These are phyloP conservation scores for Parathielavia hyrcaniae DNA, from an alignment of 495 filamentous ascomycete genomes.

Conservation along the genomic window DNA sequence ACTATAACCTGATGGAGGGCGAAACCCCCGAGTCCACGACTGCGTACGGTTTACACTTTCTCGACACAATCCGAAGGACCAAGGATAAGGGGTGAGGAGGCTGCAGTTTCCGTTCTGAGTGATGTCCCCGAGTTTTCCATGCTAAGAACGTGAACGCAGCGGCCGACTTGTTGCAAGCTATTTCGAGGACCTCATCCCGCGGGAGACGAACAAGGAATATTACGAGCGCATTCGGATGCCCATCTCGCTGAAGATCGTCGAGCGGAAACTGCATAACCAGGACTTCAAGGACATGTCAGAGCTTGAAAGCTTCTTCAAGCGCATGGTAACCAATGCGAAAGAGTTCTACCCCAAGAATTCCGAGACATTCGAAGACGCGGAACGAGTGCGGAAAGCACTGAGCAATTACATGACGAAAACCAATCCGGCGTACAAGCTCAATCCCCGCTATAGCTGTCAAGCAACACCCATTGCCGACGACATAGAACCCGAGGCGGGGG, in stretches of 20 bases:
- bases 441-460: constrained; percentile 50
- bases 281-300: constrained; percentile 57
- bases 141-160: constrained; percentile 36
- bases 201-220: constrained; percentile 60
- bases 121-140: not conserved
- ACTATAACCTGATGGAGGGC: constrained; percentile 39
- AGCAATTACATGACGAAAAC: constrained; percentile 69
- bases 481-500: constrained; percentile 27
- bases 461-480: constrained; percentile 55
- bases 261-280: constrained; percentile 57
- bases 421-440: constrained; percentile 64
- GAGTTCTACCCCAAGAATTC: constrained; percentile 61
- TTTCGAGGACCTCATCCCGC: constrained; percentile 63
- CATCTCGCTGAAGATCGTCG: constrained; percentile 68
- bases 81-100: constrained; percentile 62
- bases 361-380: constrained; percentile 63
- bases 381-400: constrained; percentile 65
- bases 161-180: constrained; percentile 61
- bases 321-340: constrained; percentile 71
- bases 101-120: not conserved
- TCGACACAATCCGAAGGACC: constrained; percentile 58
- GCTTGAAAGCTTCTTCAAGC: constrained; percentile 69
- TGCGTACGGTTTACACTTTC: constrained; percentile 56
- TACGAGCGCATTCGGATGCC: constrained; percentile 66
- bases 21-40: constrained; percentile 61